These are phyloP conservation scores for Rhododendron mucronatum DNA, from an alignment of 148 eudicot species.

Conservation along the genomic window DNA sequence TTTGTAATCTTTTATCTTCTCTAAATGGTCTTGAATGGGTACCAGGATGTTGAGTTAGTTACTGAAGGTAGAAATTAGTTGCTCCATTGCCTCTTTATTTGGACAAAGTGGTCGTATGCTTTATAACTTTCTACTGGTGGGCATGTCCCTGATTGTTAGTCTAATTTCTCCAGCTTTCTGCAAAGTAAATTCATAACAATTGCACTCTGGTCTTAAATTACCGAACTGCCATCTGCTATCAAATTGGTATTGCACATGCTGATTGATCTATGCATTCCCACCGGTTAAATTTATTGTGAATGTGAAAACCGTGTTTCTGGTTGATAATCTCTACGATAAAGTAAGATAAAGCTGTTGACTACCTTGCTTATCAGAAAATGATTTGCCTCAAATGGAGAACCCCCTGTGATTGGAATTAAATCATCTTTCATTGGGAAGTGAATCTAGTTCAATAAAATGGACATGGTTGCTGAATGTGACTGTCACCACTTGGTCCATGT, in stretches of 20 bases:
- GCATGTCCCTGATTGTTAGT: not conserved
- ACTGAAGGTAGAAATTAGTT: not conserved
- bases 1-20: not conserved
- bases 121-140: not conserved
- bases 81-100: not conserved
- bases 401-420: not conserved
- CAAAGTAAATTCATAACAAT: not conserved
- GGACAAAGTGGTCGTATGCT: not conserved
- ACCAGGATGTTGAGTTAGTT: not conserved
- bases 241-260: not conserved
- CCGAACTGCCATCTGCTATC: not conserved
- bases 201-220: not conserved
- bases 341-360: not conserved
- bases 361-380: not conserved
- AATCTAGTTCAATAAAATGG: not conserved
- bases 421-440: not conserved
- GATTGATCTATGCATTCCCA: not conserved
- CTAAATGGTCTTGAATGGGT: not conserved
- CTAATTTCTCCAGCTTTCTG: not conserved
- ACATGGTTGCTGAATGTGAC: conserved; percentile 5
- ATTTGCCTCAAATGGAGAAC: not conserved
- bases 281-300: not conserved
- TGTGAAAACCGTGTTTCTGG: not conserved
- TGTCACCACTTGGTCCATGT: not conserved
- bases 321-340: not conserved